phyloP scores from a whole-genome alignment of 2,329 filamentous ascomycete genomes.

The Epichloe uncinata region DNA sequence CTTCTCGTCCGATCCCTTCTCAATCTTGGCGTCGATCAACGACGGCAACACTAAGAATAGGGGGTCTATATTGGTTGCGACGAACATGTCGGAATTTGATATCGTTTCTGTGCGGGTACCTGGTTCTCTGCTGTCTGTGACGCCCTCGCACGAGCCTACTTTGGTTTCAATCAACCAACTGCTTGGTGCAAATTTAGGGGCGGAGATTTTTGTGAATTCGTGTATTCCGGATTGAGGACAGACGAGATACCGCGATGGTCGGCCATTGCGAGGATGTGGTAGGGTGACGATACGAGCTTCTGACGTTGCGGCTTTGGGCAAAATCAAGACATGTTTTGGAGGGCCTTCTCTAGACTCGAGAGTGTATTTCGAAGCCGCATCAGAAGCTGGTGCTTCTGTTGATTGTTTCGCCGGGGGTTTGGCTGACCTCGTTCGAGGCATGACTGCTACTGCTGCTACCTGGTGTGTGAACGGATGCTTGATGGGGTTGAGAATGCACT shows the following conservation, averaged over 20 bases:
- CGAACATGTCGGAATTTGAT: slow-evolving; percentile 58
- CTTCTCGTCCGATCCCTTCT: slow-evolving; percentile 29
- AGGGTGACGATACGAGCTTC: slow-evolving; percentile 46
- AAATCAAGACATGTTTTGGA: slow-evolving; percentile 44
- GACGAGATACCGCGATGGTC: slow-evolving; percentile 45
- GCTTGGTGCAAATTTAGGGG: slow-evolving; percentile 38
- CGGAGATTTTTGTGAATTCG: slow-evolving; percentile 47
- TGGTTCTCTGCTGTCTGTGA: slow-evolving; percentile 9
- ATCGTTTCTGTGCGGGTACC: slow-evolving; percentile 28
- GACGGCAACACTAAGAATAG: slow-evolving; percentile 72
- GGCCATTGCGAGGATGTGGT: slow-evolving; percentile 42
- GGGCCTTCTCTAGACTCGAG: slow-evolving; percentile 27
- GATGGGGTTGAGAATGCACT: neutral
- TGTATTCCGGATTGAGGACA: slow-evolving; percentile 50
- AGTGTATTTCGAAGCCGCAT: slow-evolving; percentile 23
- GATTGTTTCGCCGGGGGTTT: slow-evolving; percentile 17
- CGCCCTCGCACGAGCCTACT: slow-evolving; percentile 8
- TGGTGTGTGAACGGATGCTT: neutral
- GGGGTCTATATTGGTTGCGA: slow-evolving; percentile 70
- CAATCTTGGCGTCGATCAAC: slow-evolving; percentile 34
- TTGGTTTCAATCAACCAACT: slow-evolving; percentile 47
- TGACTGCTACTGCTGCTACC: slow-evolving; percentile 13
- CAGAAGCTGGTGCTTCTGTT: slow-evolving; percentile 15
- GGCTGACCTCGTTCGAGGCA: slow-evolving; percentile 37
- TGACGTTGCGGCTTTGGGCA: slow-evolving; percentile 40